Conservation (phyloP, 495 filamentous ascomycete species). For the Tuber umbilicatum region DNA sequence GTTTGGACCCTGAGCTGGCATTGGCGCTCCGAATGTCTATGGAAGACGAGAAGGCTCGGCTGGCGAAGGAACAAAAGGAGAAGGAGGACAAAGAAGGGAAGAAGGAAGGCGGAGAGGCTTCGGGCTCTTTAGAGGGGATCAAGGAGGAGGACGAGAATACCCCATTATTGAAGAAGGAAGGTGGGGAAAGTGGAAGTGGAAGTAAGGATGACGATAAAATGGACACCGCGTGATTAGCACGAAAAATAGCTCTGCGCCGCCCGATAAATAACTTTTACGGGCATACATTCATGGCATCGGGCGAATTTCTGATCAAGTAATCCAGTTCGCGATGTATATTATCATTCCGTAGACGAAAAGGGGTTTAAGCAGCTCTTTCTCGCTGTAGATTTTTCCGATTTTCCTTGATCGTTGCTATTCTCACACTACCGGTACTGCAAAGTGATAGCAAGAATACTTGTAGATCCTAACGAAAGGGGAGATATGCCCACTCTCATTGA, state of each 20-base stretch:
- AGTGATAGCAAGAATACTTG: not conserved
- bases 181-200: slow-evolving; percentile 57
- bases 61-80: slow-evolving; percentile 75
- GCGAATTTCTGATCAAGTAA: slow-evolving; percentile 19
- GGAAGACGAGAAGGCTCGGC: slow-evolving; percentile 92
- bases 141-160: slow-evolving; percentile 70
- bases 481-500: not conserved
- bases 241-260: slow-evolving; percentile 17
- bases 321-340: slow-evolving; percentile 26
- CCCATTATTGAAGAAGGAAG: slow-evolving; percentile 59
- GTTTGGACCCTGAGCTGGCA: slow-evolving; percentile 83
- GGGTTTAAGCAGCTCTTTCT: not conserved
- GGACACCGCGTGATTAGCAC: slow-evolving; percentile 60
- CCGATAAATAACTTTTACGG: slow-evolving; percentile 18
- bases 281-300: slow-evolving; percentile 19
- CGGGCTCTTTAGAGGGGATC: slow-evolving; percentile 61
- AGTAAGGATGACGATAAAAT: slow-evolving; percentile 78
- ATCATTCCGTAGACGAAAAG: slow-evolving; percentile 25
- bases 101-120: slow-evolving; percentile 47
- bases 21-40: slow-evolving; percentile 95
- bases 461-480: not conserved
- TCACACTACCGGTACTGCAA: not conserved
- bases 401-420: not conserved
- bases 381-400: not conserved
- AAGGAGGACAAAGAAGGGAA: slow-evolving; percentile 62